Conservation (phyloP, 2,329 filamentous ascomycete genomes). For the Phaeosphaeria sp. region DNA sequence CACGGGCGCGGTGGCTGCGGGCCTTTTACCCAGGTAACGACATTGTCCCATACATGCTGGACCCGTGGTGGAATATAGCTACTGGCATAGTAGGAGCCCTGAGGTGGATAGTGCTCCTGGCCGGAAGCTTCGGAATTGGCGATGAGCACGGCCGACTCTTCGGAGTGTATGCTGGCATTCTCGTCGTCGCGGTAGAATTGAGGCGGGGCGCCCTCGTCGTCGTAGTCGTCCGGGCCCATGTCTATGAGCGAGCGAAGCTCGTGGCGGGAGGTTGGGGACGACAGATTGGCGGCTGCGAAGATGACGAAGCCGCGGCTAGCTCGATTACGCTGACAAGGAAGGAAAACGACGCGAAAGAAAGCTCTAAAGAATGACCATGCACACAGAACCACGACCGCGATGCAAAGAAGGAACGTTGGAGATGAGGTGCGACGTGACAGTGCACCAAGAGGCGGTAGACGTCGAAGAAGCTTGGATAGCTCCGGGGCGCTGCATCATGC, state of each 20-base stretch:
- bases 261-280: slow-evolving; percentile 41
- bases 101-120: slow-evolving; percentile 27
- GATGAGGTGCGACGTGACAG: background rate
- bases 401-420: background rate
- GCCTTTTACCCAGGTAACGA: slow-evolving; percentile 56
- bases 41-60: slow-evolving; percentile 46
- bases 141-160: slow-evolving; percentile 33
- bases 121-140: slow-evolving; percentile 42
- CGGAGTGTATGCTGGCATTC: slow-evolving; percentile 27
- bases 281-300: slow-evolving; percentile 25
- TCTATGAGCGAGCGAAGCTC: slow-evolving; percentile 35
- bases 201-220: slow-evolving; percentile 36
- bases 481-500: slow-evolving; percentile 24
- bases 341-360: background rate
- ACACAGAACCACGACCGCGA: background rate
- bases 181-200: slow-evolving; percentile 42
- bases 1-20: slow-evolving; percentile 57
- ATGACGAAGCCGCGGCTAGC: background rate
- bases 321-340: background rate
- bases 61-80: slow-evolving; percentile 62
- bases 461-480: slow-evolving; percentile 9
- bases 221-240: slow-evolving; percentile 30
- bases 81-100: slow-evolving; percentile 26
- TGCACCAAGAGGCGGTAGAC: background rate
- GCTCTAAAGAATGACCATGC: background rate